These are phyloP conservation scores for Curvularia verruculosa DNA, from an alignment of 2,329 filamentous ascomycete species.

Conservation along the genomic window DNA sequence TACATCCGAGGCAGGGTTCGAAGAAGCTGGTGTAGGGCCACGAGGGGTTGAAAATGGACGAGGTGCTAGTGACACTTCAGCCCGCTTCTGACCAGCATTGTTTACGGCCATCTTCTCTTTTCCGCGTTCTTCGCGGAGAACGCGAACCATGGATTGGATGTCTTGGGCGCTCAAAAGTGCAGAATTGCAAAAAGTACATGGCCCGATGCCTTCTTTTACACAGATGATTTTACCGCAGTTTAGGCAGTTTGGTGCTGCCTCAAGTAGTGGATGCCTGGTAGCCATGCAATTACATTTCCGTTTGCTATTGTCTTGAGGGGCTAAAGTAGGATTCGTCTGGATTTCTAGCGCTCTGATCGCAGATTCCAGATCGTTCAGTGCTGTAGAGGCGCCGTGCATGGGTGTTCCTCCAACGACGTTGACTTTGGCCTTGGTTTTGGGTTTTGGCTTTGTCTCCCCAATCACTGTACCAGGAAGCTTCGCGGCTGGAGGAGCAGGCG, in stretches of 20 bases:
- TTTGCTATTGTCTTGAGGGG: conserved; percentile 60
- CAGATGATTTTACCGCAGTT: conserved; percentile 95
- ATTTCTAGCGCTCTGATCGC: conserved; percentile 89
- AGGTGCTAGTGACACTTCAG: conserved; percentile 68
- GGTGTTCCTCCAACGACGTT: conserved; percentile 76
- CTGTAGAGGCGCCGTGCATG: conserved; percentile 81
- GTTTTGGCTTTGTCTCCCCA: conserved; percentile 69
- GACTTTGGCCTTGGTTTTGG: conserved; percentile 65
- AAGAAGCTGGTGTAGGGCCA: conserved; percentile 44
- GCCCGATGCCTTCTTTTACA: conserved; percentile 89
- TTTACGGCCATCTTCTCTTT: conserved; percentile 85
- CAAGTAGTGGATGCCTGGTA: conserved; percentile 82
- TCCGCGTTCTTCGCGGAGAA: conserved; percentile 83
- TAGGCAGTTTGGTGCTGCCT: conserved; percentile 91
- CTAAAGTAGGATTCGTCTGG: conserved; percentile 81
- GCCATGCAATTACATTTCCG: conserved; percentile 88
- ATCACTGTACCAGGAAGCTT: conserved; percentile 76
- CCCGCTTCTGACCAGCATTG: conserved; percentile 69
- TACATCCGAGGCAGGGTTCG: conserved; percentile 46
- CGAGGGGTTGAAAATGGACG: conserved; percentile 61
- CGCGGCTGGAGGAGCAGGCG: conserved; percentile 55
- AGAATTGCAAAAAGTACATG: conserved; percentile 86
- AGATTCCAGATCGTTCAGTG: conserved; percentile 70
- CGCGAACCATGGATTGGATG: conserved; percentile 82
- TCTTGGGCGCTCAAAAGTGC: conserved; percentile 75